Conservation (phyloP, 495 filamentous ascomycete species). For the Aspergillus incahuasiensis region DNA sequence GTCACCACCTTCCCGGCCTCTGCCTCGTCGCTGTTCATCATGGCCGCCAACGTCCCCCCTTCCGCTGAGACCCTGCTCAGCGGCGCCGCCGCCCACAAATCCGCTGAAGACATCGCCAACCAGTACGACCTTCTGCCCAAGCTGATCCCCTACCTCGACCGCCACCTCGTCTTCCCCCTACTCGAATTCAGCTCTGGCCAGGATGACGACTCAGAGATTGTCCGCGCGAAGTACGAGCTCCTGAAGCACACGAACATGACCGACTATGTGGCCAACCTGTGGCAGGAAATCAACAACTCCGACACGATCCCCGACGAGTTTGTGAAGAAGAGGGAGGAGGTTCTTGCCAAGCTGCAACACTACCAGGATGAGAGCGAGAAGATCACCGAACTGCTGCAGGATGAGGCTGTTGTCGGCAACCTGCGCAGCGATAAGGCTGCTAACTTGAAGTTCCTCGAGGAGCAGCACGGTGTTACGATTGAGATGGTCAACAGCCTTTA, state of each 20-base stretch:
- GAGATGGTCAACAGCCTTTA: slow-evolving; percentile 94
- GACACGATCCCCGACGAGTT: slow-evolving; percentile 79
- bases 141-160: slow-evolving; percentile 87
- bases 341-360: slow-evolving; percentile 71
- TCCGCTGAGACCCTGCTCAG: slow-evolving; percentile 53
- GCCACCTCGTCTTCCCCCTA: slow-evolving; percentile 90
- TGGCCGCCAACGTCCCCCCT: slow-evolving; percentile 62
- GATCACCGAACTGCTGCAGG: slow-evolving; percentile 76
- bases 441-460: slow-evolving; percentile 93
- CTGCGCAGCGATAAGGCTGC: slow-evolving; percentile 92
- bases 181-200: slow-evolving; percentile 72
- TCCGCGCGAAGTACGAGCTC: slow-evolving; percentile 81
- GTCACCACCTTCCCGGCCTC: slow-evolving; percentile 17
- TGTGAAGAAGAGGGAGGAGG: slow-evolving; percentile 79
- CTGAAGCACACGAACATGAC: slow-evolving; percentile 97
- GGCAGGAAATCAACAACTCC: slow-evolving; percentile 77
- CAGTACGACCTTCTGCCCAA: slow-evolving; percentile 83
- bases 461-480: slow-evolving; percentile 84
- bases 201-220: slow-evolving; percentile 63
- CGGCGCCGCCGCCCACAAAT: slow-evolving; percentile 44
- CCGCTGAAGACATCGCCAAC: slow-evolving; percentile 52
- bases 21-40: slow-evolving; percentile 33
- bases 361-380: slow-evolving; percentile 80
- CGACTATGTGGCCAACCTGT: slow-evolving; percentile 87
- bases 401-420: slow-evolving; percentile 81